Conservation (phyloP, 345 rosid species). For the Gossypium ekmanianum region DNA sequence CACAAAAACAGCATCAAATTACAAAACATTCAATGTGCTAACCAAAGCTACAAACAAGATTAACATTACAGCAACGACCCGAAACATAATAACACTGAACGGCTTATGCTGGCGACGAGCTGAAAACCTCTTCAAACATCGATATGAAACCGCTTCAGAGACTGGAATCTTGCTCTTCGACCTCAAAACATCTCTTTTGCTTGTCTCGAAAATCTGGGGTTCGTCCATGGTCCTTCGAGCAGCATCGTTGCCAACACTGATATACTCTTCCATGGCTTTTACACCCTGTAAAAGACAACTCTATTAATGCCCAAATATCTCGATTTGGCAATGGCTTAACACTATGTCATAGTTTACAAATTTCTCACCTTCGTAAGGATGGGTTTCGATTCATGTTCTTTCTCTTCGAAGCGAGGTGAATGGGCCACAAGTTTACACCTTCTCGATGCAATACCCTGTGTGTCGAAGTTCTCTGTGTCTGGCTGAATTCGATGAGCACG, state of each 20-base stretch:
- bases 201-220: neutral
- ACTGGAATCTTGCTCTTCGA: conserved; percentile 14
- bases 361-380: conserved; percentile 12
- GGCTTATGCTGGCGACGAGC: conserved; percentile 15
- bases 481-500: conserved; percentile 33
- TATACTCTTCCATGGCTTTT: conserved; percentile 13
- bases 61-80: conserved; percentile 32
- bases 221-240: conserved; percentile 8
- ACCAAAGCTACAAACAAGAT: conserved; percentile 38
- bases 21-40: neutral
- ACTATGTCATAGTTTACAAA: conserved; percentile 10
- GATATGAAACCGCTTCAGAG: conserved; percentile 7
- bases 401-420: neutral
- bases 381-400: conserved; percentile 28
- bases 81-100: conserved; percentile 29
- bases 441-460: conserved; percentile 55
- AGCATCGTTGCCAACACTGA: conserved; percentile 4
- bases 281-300: conserved; percentile 31
- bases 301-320: conserved; percentile 14
- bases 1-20: neutral
- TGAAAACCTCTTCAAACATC: conserved; percentile 21
- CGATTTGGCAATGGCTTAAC: conserved; percentile 6
- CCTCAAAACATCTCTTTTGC: conserved; percentile 15
- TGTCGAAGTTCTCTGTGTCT: neutral
- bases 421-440: conserved; percentile 33